Evolutionary conservation across 805 yeast genomes (phyloP).

Genomic region (Komagataella phaffii): DNA sequence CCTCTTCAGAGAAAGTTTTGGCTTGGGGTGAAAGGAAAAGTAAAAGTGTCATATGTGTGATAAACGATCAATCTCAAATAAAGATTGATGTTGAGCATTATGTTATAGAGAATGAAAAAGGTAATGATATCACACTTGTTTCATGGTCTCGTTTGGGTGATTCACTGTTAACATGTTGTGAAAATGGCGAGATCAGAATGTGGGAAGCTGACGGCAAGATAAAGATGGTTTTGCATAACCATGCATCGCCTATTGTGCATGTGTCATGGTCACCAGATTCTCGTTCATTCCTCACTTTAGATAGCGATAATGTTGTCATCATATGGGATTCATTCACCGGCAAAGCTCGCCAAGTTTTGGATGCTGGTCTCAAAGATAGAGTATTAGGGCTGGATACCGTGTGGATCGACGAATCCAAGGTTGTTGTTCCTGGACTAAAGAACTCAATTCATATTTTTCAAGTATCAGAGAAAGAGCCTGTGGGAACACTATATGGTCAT

Average conservation of each 20-base stretch:
- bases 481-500: conserved; percentile 53
- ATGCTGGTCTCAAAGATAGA: conserved; percentile 6
- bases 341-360: conserved; percentile 28
- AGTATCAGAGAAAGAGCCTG: conserved; percentile 29
- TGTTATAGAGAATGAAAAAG: background rate
- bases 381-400: conserved; percentile 40
- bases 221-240: conserved; percentile 38
- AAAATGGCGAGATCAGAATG: conserved; percentile 62
- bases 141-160: conserved; percentile 63
- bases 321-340: conserved; percentile 60
- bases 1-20: conserved; percentile 25
- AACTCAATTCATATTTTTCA: conserved; percentile 44
- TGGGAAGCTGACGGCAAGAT: conserved; percentile 67
- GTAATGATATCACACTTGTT: conserved; percentile 14
- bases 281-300: conserved; percentile 43
- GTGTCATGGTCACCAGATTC: conserved; percentile 51
- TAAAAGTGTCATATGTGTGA: conserved; percentile 12
- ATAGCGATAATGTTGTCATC: conserved; percentile 35
- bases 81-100: background rate
- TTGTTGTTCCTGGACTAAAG: conserved; percentile 54
- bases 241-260: conserved; percentile 38
- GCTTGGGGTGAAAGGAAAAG: conserved; percentile 37
- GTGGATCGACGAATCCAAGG: conserved; percentile 62
- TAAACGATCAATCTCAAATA: conserved; percentile 6
- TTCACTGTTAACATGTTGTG: conserved; percentile 46